Percentiles rank a stretch among this genome's conserved stretches.
These are phyloP conservation scores for Pseudozyma thailandica DNA, from an alignment of 1,284 basidiomycete genomes.

Conservation along the genomic window DNA sequence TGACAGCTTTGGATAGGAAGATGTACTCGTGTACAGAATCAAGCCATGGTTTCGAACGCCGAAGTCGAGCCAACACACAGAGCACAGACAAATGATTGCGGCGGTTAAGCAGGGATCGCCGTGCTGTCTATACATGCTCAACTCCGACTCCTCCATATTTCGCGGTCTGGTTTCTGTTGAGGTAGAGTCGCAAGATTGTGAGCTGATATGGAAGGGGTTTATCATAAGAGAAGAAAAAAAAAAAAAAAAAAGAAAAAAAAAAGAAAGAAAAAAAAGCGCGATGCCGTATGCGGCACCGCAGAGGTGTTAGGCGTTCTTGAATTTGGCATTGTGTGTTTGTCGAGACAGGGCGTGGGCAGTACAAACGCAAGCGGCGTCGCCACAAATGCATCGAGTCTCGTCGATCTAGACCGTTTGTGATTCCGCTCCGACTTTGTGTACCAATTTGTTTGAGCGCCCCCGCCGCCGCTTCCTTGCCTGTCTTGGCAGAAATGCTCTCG, in stretches of 20 bases:
- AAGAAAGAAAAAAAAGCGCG: not conserved
- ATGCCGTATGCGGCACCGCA: slow-evolving; percentile 22
- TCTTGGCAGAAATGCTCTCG: too few species aligned
- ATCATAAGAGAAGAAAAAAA: not conserved
- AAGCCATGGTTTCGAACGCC: not conserved
- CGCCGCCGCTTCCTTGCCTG: too few species aligned
- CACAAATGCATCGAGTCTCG: slow-evolving; percentile 1
- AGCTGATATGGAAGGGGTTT: too few species aligned
- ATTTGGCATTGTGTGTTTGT: too few species aligned
- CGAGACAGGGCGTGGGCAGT: not conserved
- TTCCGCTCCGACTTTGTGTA: slow-evolving; percentile 6
- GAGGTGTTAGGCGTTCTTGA: not conserved
- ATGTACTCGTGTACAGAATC: slow-evolving; percentile 2
- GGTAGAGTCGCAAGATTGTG: too few species aligned
- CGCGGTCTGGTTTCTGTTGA: too few species aligned
- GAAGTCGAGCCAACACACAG: not conserved
- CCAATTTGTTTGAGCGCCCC: slow-evolving; percentile 7
- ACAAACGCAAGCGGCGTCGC: slow-evolving; percentile 1
- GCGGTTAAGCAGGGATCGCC: slow-evolving; percentile 5
- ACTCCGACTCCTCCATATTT: too few species aligned
- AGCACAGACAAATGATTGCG: not conserved
- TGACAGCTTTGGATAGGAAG: not conserved
- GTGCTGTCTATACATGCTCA: slow-evolving; percentile 2
- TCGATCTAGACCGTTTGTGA: slow-evolving; percentile 22
- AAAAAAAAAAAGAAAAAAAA: not conserved